Evolutionary conservation across 345 rosid species (phyloP), one percentile per base, ranked within the genome.

Genomic region (Punica granatum): DNA sequence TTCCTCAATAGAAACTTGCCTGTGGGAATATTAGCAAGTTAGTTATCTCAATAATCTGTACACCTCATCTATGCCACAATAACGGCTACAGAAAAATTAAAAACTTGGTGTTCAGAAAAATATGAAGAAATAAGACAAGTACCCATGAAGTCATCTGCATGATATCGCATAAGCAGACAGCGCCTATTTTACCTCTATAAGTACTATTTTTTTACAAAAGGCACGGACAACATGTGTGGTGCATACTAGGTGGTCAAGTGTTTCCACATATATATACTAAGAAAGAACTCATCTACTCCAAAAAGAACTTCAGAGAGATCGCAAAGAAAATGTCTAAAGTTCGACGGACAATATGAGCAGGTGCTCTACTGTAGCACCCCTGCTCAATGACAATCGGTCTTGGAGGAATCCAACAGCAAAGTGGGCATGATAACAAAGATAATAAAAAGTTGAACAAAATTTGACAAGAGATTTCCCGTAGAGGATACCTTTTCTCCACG

Each of bases 1-100:
- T 70, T 92, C 98, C 83, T 92, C 98, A 49, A 87, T 85, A 0
- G 98, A 90, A 30, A 90, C 98, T 71, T 92, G 97, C 80, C 98
- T 92, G 82, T 31, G 46, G 44, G 31, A 37, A n/a, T 18, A 56
- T 56, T 30, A 56, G 34, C 34, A 56, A 56, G 61, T 30, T 56
- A 26, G 25, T 11, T n/a, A 30, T 30, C 34, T 28, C 61, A 6
- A 56, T 9, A 13, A 14, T 12, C 12, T 26, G 18, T 28, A 56
- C 10, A 56, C 31, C 61, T 26, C 33, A 56, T 13, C 19, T 6
- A 28, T 2, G 4, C 3, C 11, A 2, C 12, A 2, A 51, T n/a
- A 4, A n/a, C 10, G 4, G 12, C 23, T 1, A 16, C 7, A 2
- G 19, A 21, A 62, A 62, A 16, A 30, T 19, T 10, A 7, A 18